These are phyloP conservation scores for Ettlia oleoabundans DNA, from an alignment of 139 green algal genomes.

Conservation along the genomic window DNA sequence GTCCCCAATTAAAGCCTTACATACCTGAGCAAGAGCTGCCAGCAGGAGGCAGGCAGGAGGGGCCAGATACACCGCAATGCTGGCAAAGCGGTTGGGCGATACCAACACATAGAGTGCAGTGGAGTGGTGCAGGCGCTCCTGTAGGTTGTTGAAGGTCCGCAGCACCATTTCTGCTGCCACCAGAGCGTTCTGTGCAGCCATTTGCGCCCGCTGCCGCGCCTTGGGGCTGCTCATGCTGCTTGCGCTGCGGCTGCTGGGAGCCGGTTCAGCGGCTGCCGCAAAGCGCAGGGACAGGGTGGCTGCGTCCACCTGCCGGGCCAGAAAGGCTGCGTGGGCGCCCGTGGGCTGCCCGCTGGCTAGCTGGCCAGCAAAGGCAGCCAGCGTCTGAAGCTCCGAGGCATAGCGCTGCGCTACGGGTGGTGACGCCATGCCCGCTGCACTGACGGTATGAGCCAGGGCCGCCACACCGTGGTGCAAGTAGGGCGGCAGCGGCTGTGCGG, in stretches of 20 bases:
- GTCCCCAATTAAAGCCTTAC: background rate
- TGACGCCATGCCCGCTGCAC: background rate
- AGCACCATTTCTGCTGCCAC: background rate
- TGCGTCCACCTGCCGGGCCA: conserved; percentile 4
- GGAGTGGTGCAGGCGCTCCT: conserved; percentile 87
- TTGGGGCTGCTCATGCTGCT: background rate
- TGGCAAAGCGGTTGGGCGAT: conserved; percentile 59
- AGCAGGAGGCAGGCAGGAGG: conserved; percentile 60
- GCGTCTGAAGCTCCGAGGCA: background rate
- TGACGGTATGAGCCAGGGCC: background rate
- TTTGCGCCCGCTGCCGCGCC: background rate
- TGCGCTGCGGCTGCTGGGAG: background rate
- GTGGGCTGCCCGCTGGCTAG: conserved; percentile 16
- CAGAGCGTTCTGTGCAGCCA: background rate
- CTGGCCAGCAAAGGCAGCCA: conserved; percentile 16
- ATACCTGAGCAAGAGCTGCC: conserved; percentile 70
- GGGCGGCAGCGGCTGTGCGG: background rate
- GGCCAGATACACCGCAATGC: conserved; percentile 75
- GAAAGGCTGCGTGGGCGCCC: conserved; percentile 5
- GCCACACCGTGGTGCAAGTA: background rate
- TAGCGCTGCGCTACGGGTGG: background rate
- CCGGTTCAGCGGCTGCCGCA: background rate
- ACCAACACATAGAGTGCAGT: conserved; percentile 77
- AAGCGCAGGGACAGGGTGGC: conserved; percentile 25
- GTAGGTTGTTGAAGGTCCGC: conserved; percentile 73